Percentiles rank a stretch among this genome's conserved stretches.
Conservation (phyloP, 75 land plant species). For the Cryptomeria japonica region DNA sequence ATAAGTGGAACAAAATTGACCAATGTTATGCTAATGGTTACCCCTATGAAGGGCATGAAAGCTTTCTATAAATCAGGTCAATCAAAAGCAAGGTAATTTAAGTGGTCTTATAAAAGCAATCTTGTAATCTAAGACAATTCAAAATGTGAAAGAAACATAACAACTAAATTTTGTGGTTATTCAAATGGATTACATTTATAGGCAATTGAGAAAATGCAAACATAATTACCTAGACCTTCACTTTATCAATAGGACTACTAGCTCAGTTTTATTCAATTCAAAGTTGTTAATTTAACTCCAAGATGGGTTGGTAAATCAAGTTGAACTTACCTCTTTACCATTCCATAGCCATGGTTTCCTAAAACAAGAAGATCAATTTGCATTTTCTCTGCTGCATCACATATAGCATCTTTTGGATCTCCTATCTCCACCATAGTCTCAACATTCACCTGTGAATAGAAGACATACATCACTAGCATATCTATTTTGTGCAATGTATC, state of each 20-base stretch:
- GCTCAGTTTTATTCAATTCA: background rate
- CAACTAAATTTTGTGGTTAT: background rate
- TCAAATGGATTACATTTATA: background rate
- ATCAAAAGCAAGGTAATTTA: background rate
- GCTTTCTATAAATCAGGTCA: background rate
- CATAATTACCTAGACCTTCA: background rate
- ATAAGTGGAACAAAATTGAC: no score
- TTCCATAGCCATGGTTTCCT: conserved; percentile 52
- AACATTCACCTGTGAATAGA: conserved; percentile 27
- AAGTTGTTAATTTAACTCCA: background rate
- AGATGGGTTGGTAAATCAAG: background rate
- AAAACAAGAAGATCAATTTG: conserved; percentile 48
- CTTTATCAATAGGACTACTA: background rate
- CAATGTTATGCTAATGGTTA: background rate
- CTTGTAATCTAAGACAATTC: background rate
- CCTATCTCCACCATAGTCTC: conserved; percentile 48
- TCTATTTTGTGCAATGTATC: background rate
- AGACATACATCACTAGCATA: background rate
- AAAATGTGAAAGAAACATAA: background rate
- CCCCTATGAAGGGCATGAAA: background rate
- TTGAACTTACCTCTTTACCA: conserved; percentile 45
- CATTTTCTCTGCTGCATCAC: conserved; percentile 55
- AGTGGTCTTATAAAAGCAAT: background rate
- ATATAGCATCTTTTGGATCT: conserved; percentile 60
- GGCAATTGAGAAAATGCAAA: background rate